Conservation (phyloP, 768 basidiomycete species). For the Leccinum longicurvipes region DNA sequence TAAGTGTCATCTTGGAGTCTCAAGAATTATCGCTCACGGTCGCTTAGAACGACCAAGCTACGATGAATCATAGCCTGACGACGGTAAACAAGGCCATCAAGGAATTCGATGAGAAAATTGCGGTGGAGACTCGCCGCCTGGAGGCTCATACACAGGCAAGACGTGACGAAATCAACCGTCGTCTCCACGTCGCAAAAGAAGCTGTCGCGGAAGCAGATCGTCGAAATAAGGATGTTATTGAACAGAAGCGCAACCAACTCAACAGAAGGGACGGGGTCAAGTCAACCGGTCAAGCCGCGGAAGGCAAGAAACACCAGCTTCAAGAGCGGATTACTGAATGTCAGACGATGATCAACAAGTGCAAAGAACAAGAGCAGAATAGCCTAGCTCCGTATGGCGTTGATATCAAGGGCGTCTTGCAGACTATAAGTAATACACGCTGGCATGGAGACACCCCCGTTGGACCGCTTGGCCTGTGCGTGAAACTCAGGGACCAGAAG, state of each 20-base stretch:
- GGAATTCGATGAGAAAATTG: constrained; percentile 45
- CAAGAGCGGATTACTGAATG: constrained; percentile 43
- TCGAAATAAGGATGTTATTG: constrained; percentile 27
- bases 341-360: constrained; percentile 48
- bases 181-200: constrained; percentile 46
- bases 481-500: constrained; percentile 64
- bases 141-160: constrained; percentile 58
- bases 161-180: constrained; percentile 53
- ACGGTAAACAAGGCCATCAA: constrained; percentile 32
- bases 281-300: constrained; percentile 36
- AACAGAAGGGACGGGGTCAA: constrained; percentile 31
- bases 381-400: constrained; percentile 59
- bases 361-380: constrained; percentile 52
- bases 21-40: background rate
- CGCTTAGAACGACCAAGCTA: constrained; percentile 47
- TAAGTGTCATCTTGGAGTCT: constrained; percentile 24
- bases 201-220: constrained; percentile 39
- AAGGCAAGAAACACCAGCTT: constrained; percentile 32
- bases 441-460: constrained; percentile 70
- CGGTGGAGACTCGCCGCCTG: constrained; percentile 50
- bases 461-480: constrained; percentile 77
- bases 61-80: constrained; percentile 44
- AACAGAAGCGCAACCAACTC: constrained; percentile 33
- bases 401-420: constrained; percentile 56
- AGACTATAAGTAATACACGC: constrained; percentile 42